phyloP scores from a whole-genome alignment of 2,329 filamentous ascomycete species.

The Colletotrichum eleusines region DNA sequence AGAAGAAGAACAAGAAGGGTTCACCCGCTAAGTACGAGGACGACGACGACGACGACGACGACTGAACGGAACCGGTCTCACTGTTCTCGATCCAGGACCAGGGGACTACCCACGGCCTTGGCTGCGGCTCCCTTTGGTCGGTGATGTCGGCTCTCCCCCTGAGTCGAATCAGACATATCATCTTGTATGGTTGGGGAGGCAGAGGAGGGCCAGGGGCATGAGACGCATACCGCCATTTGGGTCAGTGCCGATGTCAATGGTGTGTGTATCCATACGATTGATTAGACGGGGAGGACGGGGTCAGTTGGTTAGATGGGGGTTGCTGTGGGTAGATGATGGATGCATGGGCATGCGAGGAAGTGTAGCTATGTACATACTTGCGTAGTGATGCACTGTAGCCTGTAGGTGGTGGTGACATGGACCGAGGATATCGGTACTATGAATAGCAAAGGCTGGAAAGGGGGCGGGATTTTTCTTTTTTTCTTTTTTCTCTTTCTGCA shows the following conservation, averaged over 20 bases:
- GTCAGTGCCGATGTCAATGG: not conserved
- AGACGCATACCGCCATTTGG: slow-evolving; percentile 14
- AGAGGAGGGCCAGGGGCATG: not conserved
- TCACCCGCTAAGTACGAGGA: slow-evolving; percentile 20
- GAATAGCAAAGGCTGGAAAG: slow-evolving; percentile 10
- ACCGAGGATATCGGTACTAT: not conserved
- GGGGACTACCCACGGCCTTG: not conserved
- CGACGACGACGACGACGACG: not conserved
- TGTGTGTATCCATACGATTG: no score
- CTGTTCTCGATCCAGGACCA: not conserved
- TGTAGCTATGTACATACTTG: no score
- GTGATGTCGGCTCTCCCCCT: not conserved
- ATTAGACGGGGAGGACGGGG: not conserved
- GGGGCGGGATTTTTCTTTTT: slow-evolving; percentile 3
- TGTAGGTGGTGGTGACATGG: no score
- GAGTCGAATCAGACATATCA: slow-evolving; percentile 2
- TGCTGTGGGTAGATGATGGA: not conserved
- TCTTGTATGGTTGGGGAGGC: not conserved
- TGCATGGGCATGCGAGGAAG: slow-evolving; percentile 7
- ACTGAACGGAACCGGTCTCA: not conserved
- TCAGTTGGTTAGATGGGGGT: no score
- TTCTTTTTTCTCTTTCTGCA: no score
- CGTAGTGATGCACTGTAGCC: no score
- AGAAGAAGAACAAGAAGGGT: not conserved
- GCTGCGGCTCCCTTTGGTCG: slow-evolving; percentile 34